Conservation (phyloP, 129 eudicot species). For the Gnaphalium uliginosum region DNA sequence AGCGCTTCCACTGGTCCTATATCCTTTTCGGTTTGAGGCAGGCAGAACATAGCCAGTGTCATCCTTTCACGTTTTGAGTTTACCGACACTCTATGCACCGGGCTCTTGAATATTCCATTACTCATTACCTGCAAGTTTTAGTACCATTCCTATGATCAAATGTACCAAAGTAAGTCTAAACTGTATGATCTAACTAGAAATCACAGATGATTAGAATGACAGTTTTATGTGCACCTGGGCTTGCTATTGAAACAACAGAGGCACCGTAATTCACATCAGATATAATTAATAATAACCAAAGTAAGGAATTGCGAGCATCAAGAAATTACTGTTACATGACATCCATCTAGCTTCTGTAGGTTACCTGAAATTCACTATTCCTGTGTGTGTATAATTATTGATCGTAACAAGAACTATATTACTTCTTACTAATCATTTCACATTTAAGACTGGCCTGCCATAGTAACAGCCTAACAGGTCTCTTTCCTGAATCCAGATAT, state of each 20-base stretch:
- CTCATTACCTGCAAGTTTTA: conserved; percentile 51
- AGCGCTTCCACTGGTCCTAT: conserved; percentile 48
- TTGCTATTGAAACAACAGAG: background rate
- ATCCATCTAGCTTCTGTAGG: too few relatives aligned
- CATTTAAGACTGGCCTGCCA: too few relatives aligned
- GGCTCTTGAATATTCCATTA: conserved; percentile 59
- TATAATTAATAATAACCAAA: background rate
- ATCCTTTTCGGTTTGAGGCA: conserved; percentile 35
- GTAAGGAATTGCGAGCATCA: background rate
- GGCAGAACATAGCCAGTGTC: conserved; percentile 47
- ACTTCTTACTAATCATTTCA: background rate
- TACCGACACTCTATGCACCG: conserved; percentile 56
- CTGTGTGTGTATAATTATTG: too few relatives aligned
- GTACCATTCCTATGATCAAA: background rate
- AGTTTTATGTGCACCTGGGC: background rate
- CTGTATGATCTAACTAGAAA: background rate
- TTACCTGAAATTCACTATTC: too few relatives aligned
- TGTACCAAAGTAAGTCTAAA: background rate
- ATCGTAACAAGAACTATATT: too few relatives aligned
- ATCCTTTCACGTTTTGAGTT: conserved; percentile 44
- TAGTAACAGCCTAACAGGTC: too few relatives aligned
- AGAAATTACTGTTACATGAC: too few relatives aligned
- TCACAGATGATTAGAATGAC: background rate
- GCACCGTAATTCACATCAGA: background rate
- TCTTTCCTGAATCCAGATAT: too few relatives aligned